Evolutionary conservation across 2,329 filamentous ascomycete genomes (phyloP).

Genomic region (Talaromyces piceae): DNA sequence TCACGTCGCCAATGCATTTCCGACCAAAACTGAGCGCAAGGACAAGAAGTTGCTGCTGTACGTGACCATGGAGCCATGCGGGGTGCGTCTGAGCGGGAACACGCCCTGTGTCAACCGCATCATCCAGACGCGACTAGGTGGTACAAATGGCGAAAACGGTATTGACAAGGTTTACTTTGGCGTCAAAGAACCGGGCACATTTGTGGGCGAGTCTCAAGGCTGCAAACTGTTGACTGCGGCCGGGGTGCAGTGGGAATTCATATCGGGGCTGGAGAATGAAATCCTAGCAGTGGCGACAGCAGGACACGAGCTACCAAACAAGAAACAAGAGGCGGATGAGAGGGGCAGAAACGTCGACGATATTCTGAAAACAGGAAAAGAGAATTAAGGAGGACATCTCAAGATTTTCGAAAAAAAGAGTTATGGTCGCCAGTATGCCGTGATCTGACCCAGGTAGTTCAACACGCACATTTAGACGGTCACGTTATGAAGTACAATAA

Average conservation of each 20-base stretch:
- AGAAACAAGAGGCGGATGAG: constrained; percentile 17
- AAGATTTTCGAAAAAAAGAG: constrained; percentile 41
- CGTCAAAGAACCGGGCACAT: constrained; percentile 81
- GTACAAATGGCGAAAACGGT: constrained; percentile 40
- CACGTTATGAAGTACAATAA: neutral
- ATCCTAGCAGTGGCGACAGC: constrained; percentile 77
- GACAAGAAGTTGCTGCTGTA: constrained; percentile 56
- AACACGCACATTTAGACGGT: neutral
- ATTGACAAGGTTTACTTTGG: constrained; percentile 80
- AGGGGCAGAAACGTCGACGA: constrained; percentile 30
- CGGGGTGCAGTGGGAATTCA: constrained; percentile 65
- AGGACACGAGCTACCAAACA: constrained; percentile 54
- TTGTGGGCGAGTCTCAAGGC: constrained; percentile 76
- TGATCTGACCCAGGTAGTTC: neutral
- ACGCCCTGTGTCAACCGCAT: constrained; percentile 65
- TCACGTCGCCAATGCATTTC: constrained; percentile 34
- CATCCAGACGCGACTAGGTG: constrained; percentile 40
- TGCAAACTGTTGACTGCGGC: constrained; percentile 60
- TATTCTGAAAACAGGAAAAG: constrained; percentile 32
- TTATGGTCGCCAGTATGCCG: constrained; percentile 33
- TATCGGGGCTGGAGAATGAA: constrained; percentile 68
- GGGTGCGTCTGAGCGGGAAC: constrained; percentile 40
- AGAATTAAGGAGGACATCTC: constrained; percentile 30
- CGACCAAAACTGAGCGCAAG: constrained; percentile 11
- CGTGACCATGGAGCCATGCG: constrained; percentile 70